These are phyloP conservation scores for Tetraselmis chui DNA, from an alignment of 139 green algal species.

Conservation along the genomic window DNA sequence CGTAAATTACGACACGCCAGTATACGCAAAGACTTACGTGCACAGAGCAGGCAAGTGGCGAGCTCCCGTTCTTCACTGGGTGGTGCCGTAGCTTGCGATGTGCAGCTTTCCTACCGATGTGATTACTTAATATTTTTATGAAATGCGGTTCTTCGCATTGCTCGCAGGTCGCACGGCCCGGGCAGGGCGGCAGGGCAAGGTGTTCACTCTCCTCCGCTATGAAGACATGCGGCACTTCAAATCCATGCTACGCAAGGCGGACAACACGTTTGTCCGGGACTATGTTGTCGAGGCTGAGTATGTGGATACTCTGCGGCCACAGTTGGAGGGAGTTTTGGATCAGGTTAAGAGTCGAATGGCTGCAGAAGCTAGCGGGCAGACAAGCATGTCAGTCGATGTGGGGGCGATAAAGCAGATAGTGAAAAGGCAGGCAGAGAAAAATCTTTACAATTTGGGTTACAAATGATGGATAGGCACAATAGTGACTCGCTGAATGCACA, in stretches of 20 bases:
- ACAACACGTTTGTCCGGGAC: slow-evolving; percentile 75
- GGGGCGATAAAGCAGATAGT: no score
- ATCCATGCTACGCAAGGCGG: slow-evolving; percentile 68
- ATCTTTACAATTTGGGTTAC: no score
- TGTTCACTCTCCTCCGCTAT: slow-evolving; percentile 66
- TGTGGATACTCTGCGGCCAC: slow-evolving; percentile 20
- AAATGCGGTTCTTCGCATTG: no score
- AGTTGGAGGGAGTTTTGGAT: slow-evolving; percentile 8
- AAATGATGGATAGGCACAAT: no score
- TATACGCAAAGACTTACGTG: slow-evolving; percentile 76
- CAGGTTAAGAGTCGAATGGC: slow-evolving; percentile 17
- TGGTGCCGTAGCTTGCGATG: no score
- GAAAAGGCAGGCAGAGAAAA: no score
- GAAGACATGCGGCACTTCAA: slow-evolving; percentile 86
- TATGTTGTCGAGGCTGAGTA: slow-evolving; percentile 22
- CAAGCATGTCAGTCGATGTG: no score
- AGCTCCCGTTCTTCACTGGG: no score
- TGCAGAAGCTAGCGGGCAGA: no score
- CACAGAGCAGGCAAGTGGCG: slow-evolving; percentile 13
- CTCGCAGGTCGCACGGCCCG: slow-evolving; percentile 69
- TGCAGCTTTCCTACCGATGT: no score
- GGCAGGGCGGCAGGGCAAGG: slow-evolving; percentile 51
- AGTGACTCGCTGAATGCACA: no score
- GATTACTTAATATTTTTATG: no score
- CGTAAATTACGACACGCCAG: slow-evolving; percentile 84